These are phyloP conservation scores for maize (Zea mays) DNA, from an alignment of 176 grass and related monocot species.

Conservation along the genomic window Zm-B73-REFERENCE-NAM-5.0 NC_050105.1:135118501-135119000, in stretches of 20 bases:
- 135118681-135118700: conserved; percentile 63
- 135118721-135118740: conserved; percentile 68
- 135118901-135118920: conserved; percentile 52
- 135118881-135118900: conserved; percentile 62
- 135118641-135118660: conserved; percentile 60
- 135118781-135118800: conserved; percentile 81
- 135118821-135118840: conserved; percentile 38
- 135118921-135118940: conserved; percentile 62
- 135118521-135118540: conserved; percentile 55
- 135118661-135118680: conserved; percentile 61
- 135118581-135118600: conserved; percentile 75
- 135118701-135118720: conserved; percentile 50
- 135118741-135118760: conserved; percentile 63
- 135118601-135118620: conserved; percentile 86
- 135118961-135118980: conserved; percentile 65
- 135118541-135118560: conserved; percentile 59
- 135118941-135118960: conserved; percentile 59
- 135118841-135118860: conserved; percentile 58
- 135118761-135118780: conserved; percentile 72
- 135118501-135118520: conserved; percentile 59
- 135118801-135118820: conserved; percentile 51
- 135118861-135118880: conserved; percentile 66
- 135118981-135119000: conserved; percentile 12
- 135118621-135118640: conserved; percentile 82
- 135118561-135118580: conserved; percentile 86